A percentile compares a stretch with the other conserved stretches of the same genome.
Conservation (phyloP, 2,329 filamentous ascomycete species). For the Chalaropsis ovoidea region DNA sequence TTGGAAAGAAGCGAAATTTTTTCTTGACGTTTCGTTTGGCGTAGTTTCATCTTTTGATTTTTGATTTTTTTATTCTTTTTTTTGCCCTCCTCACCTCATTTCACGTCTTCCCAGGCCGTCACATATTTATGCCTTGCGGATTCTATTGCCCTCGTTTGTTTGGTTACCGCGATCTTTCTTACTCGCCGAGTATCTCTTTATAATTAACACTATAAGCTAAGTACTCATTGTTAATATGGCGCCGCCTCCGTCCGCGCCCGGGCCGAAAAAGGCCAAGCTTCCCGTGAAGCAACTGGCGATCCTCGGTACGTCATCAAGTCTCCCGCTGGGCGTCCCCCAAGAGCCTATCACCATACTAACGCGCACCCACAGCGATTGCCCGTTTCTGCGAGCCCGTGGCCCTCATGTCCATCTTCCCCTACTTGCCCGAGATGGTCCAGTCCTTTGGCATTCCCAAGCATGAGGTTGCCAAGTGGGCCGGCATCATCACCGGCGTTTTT, state of each 20-base stretch:
- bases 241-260: constrained; percentile 6
- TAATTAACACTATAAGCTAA: not conserved
- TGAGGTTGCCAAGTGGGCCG: constrained; percentile 72
- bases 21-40: not conserved
- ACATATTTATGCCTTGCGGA: not conserved
- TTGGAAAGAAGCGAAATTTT: constrained; percentile 8
- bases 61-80: not conserved
- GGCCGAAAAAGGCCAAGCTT: constrained; percentile 21
- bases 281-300: constrained; percentile 24
- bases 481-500: constrained; percentile 61
- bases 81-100: not conserved
- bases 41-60: not conserved
- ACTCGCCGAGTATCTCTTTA: not conserved
- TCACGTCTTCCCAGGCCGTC: not conserved
- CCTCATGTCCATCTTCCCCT: constrained; percentile 61
- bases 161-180: not conserved
- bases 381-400: constrained; percentile 67
- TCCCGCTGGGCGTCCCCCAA: not conserved
- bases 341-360: not conserved
- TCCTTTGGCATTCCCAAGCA: constrained; percentile 62
- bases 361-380: constrained; percentile 51
- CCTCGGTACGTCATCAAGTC: constrained; percentile 23
- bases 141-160: not conserved
- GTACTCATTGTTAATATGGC: not conserved
- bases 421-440: constrained; percentile 70